Conservation (phyloP, 2,329 filamentous ascomycete species). For the Calonectria hawksworthii region DNA sequence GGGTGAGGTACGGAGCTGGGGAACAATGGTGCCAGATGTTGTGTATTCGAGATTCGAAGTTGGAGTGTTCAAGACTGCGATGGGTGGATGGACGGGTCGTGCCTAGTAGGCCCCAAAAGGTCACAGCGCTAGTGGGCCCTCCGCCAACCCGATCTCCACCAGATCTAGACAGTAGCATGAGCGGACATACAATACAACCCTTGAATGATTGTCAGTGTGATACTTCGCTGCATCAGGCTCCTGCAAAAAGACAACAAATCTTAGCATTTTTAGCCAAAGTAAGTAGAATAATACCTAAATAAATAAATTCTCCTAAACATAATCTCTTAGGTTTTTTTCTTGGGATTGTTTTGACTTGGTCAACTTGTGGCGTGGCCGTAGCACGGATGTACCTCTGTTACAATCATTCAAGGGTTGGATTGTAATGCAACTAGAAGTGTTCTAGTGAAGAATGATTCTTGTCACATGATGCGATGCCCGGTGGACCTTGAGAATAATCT, state of each 20-base stretch:
- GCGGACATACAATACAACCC: too few relatives aligned
- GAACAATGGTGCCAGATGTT: constrained; percentile 1
- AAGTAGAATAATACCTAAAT: too few relatives aligned
- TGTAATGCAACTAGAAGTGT: background rate
- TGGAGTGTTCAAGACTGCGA: background rate
- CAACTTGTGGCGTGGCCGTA: too few relatives aligned
- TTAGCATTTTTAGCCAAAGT: too few relatives aligned
- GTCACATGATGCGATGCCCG: background rate
- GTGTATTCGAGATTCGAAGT: constrained; percentile 17
- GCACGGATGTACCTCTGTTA: too few relatives aligned
- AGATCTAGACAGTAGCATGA: background rate
- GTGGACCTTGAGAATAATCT: background rate
- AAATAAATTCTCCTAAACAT: too few relatives aligned
- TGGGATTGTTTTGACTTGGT: too few relatives aligned
- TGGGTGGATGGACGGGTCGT: background rate
- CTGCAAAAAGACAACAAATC: too few relatives aligned
- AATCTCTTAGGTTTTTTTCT: too few relatives aligned
- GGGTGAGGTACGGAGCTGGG: background rate
- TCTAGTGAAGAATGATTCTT: background rate
- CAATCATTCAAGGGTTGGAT: too few relatives aligned
- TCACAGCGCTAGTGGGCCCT: background rate
- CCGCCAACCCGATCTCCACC: background rate
- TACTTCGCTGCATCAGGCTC: too few relatives aligned
- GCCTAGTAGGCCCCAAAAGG: background rate
- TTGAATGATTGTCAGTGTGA: too few relatives aligned